Base-by-base conservation (phyloP, 306 rosid species). In the Geum urbanum region DNA sequence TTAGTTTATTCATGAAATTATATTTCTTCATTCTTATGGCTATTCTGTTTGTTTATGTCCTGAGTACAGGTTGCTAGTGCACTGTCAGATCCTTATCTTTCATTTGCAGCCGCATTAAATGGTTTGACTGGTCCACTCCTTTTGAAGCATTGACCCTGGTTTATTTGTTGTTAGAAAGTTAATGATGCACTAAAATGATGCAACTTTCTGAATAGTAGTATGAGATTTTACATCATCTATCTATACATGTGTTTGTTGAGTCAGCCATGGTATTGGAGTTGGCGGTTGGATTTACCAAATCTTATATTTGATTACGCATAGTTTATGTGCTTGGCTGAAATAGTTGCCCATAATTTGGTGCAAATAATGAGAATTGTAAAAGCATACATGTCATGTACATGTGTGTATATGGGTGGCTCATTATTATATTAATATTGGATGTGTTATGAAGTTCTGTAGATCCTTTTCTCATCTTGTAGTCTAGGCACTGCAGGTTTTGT, bases 81-180 rank as follows among this genome's bases (percentile, higher is more conserved):
- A 69, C 96, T 95, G 63, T 82, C 99, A 70, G 99, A 95, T 84
- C 99, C 99, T 56, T 95, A 89, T 79, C 99, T 91, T 72, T 82
- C 99, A 70, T 95, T 89, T 82, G 89, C 95, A 18, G 96, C 97
- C 68, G 99, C 99, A 75, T 85, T 95, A 84, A 95, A 95, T 63
- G 99, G 99, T 77, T 77, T 95, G 83, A 97, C 99, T 79, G 97
- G 99, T 61, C 99, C 99, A 57, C 86, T 95, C 7, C 14, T 32
- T 46, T 11, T 13, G 24, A 70, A 61, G 49, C 20, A 9, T 63
- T 53, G 14, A 12, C 14, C 14, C 39, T 3, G 24, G 19, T 35
- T 60, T 69, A 63, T 9, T 43, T 39, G 39, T 11, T 39, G 14
- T 40, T 11, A 67, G 12, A 1, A 40, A 12, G 5, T 32, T 11